Conservation (phyloP, 805 yeast genomes). For the Wickerhamomyces canadensis region DNA sequence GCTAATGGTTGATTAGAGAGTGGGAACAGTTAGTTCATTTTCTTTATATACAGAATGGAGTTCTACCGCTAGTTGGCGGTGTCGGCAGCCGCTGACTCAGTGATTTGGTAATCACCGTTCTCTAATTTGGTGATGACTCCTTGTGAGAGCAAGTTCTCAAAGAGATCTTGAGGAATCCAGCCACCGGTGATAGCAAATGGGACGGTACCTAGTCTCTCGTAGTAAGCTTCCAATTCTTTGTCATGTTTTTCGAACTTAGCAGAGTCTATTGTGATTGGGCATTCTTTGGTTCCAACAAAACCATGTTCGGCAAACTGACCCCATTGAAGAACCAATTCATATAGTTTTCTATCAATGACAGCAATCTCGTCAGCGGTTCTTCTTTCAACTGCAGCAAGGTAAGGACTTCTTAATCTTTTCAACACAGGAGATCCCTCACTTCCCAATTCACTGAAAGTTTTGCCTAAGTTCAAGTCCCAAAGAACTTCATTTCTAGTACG, state of each 20-base stretch:
- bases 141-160: constrained; percentile 59
- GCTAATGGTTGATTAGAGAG: no score
- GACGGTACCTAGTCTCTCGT: constrained; percentile 55
- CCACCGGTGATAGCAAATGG: constrained; percentile 92
- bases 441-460: constrained; percentile 60
- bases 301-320: constrained; percentile 53
- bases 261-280: constrained; percentile 59
- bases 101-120: constrained; percentile 46
- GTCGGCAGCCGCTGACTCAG: no score
- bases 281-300: constrained; percentile 43
- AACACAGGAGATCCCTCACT: constrained; percentile 78
- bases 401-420: constrained; percentile 64
- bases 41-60: no score
- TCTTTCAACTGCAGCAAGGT: constrained; percentile 52
- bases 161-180: constrained; percentile 95
- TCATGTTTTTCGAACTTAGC: constrained; percentile 55
- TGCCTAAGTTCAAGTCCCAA: constrained; percentile 77
- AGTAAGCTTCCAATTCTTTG: constrained; percentile 57
- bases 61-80: no score
- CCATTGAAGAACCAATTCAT: constrained; percentile 68
- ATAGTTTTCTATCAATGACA: constrained; percentile 58
- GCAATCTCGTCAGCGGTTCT: constrained; percentile 54
- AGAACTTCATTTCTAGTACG: constrained; percentile 87
- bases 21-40: no score
- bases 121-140: constrained; percentile 61